Base-by-base conservation (phyloP, 116 monocot genomes). In the Trichopus zeylanicus region DNA sequence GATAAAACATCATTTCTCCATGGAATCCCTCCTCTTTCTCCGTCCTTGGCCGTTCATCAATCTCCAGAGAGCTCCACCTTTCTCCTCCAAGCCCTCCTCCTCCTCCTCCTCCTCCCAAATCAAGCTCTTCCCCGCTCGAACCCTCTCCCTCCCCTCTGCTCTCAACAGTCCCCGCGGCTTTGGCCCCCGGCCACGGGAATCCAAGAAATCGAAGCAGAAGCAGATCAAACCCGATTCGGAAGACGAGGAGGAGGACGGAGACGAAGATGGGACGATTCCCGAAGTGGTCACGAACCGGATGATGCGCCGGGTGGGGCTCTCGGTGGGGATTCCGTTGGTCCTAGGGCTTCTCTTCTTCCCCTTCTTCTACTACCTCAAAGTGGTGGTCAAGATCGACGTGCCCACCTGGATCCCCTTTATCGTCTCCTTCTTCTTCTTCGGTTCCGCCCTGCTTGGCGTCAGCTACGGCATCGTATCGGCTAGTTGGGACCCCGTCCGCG, bases 381-480 rank as follows among this genome's bases (percentile, higher is more conserved):
- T 75, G 35, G 74, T 63, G 26, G 65, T 65, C 26, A 90, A 84
- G 64, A 25, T 95, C 20, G 95, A 95, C 71, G 81, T 95, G 30
- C 95, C 95, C 27, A 84, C 59, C 8, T 95, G 90, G 90, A 69
- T 95, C 46, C 95, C 95, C 0, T 61, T 89, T 54, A 59, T 90
- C 27, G 90, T 95, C 26, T 95, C 95, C 51, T 95, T 95, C 76
- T 13, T 84, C 68, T 95, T 95, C 81, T 95, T 95, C 54, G 95
- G 95, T 51, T 61, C 84, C 13, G 86, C 95, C 19, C 63, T 95
- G 51, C 76, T 84, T 16, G 95, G 95, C 0, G 72, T 95, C 39
- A 83, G 81, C 73, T 95, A 95, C 35, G 95, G 90, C 2, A 95
- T 95, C 60, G 95, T 95, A 24, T 95, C 95, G 27, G 68, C 90